phyloP scores from a whole-genome alignment of 371 early-diverging fungal genomes.

The Cokeromyces recurvatus region DNA sequence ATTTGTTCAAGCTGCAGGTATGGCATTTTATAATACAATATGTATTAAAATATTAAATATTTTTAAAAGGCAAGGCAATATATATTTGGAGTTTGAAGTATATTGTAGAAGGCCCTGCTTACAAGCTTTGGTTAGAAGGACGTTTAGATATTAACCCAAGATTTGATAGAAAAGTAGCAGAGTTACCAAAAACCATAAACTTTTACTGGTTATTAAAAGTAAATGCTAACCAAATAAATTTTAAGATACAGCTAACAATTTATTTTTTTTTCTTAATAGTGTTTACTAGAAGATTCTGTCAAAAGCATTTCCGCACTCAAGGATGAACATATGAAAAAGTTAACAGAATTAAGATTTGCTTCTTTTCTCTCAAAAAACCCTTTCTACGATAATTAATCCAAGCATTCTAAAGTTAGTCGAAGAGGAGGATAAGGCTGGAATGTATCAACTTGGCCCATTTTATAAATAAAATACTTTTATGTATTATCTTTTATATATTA shows the following conservation, averaged over 20 bases:
- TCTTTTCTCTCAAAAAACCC: not conserved
- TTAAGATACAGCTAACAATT: too few relatives aligned
- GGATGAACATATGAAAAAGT: too few relatives aligned
- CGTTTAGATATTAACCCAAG: not conserved
- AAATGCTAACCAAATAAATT: too few relatives aligned
- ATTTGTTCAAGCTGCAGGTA: not conserved
- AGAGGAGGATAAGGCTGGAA: not conserved
- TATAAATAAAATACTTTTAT: constrained; percentile 1
- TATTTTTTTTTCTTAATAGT: too few relatives aligned
- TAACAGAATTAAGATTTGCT: too few relatives aligned
- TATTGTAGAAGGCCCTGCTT: constrained; percentile 1
- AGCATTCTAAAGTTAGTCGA: constrained; percentile 2
- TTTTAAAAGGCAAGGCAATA: constrained; percentile 1
- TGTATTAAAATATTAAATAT: too few relatives aligned
- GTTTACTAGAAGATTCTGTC: too few relatives aligned
- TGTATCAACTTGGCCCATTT: not conserved
- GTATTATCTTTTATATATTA: constrained; percentile 1
- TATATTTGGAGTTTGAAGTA: constrained; percentile 5
- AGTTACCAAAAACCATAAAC: not conserved
- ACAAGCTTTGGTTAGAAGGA: constrained; percentile 7
- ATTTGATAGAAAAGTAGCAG: not conserved
- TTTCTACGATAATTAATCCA: constrained; percentile 1
- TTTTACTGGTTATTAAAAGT: too few relatives aligned
- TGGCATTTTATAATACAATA: too few relatives aligned
- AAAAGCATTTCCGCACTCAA: too few relatives aligned